Percentiles rank a stretch among this genome's conserved stretches.
Evolutionary conservation across 495 filamentous ascomycete genomes (phyloP).

Genomic region (Barbatosphaeria neglecta): DNA sequence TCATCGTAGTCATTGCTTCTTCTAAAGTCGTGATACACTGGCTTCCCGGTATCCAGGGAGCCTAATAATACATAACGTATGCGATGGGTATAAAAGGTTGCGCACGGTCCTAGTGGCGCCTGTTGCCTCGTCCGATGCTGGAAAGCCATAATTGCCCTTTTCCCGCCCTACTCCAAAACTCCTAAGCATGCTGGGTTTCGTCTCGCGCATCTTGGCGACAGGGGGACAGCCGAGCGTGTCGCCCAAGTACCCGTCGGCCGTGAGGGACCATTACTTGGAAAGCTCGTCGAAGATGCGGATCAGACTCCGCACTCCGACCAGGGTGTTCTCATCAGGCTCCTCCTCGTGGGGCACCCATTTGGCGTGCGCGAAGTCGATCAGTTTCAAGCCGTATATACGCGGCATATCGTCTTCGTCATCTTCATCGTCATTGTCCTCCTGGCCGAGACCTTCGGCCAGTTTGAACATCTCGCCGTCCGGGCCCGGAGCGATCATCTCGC

Average conservation of each 20-base stretch:
- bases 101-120: background rate
- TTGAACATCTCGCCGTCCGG: background rate
- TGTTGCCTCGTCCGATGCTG: background rate
- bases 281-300: slow-evolving; percentile 59
- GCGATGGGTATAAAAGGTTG: background rate
- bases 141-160: background rate
- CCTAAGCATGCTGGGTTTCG: background rate
- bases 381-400: slow-evolving; percentile 66
- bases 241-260: no score
- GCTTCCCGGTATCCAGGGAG: background rate
- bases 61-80: slow-evolving; percentile 1
- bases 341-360: slow-evolving; percentile 64
- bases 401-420: slow-evolving; percentile 34
- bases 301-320: slow-evolving; percentile 65
- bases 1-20: background rate
- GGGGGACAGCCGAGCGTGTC: no score
- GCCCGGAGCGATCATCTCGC: slow-evolving; percentile 11
- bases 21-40: background rate
- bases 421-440: slow-evolving; percentile 10
- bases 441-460: no score
- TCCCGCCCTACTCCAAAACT: background rate
- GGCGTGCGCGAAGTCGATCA: slow-evolving; percentile 97
- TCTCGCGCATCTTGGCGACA: no score
- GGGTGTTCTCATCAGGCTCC: slow-evolving; percentile 77
- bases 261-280: slow-evolving; percentile 12